Evolutionary conservation across 164 flowering plant genomes (phyloP).

Genomic region (Sextonia rubra): DNA sequence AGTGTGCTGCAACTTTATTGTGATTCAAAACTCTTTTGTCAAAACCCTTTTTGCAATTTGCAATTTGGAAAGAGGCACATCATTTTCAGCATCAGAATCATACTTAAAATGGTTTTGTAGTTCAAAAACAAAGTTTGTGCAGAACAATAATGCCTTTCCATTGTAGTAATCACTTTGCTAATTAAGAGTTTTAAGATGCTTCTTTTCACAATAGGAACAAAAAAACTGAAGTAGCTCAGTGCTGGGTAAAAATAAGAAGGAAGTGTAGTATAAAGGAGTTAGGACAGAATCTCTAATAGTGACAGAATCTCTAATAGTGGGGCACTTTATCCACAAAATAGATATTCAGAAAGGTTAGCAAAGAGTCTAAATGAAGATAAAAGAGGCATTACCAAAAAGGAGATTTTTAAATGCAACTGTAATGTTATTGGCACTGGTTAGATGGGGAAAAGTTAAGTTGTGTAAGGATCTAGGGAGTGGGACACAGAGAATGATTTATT

Average conservation of each 20-base stretch:
- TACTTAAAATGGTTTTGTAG: neutral
- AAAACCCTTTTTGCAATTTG: neutral
- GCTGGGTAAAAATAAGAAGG: neutral
- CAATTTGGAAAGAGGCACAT: neutral
- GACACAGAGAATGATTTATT: too few relatives aligned
- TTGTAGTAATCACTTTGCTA: neutral
- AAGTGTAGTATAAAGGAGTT: neutral
- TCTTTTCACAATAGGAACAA: neutral
- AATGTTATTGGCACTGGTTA: conserved; percentile 14
- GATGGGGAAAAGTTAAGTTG: neutral
- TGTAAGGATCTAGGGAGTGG: too few relatives aligned
- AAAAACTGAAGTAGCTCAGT: neutral
- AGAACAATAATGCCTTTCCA: neutral
- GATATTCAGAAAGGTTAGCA: neutral
- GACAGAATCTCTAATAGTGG: conserved; percentile 4
- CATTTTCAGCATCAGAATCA: neutral
- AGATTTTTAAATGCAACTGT: conserved; percentile 13
- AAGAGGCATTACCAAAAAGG: conserved; percentile 23
- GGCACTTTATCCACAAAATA: conserved; percentile 11
- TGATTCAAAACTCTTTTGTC: conserved; percentile 1
- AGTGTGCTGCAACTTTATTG: conserved; percentile 6
- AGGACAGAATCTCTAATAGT: neutral
- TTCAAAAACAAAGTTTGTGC: neutral
- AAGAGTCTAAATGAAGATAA: neutral
- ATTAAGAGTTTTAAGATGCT: neutral